phyloP scores from a whole-genome alignment of 352 stramenopile species.

The Pelagophyceae sp. region DNA sequence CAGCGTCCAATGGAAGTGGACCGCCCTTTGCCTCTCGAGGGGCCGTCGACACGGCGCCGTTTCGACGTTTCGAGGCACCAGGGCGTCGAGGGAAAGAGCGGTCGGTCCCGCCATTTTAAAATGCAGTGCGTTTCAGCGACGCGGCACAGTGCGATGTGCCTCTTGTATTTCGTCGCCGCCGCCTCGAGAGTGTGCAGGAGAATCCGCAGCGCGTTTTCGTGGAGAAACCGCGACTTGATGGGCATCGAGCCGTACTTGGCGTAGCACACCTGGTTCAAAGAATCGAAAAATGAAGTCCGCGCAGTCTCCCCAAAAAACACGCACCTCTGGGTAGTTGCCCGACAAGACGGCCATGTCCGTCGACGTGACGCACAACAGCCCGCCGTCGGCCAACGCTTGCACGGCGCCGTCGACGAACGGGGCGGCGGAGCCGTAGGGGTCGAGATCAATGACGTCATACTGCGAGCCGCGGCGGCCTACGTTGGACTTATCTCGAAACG shows the following conservation, averaged over 20 bases:
- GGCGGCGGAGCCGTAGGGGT: slow-evolving; percentile 95
- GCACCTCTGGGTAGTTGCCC: slow-evolving; percentile 63
- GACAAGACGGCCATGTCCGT: slow-evolving; percentile 90
- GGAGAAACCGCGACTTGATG: slow-evolving; percentile 62
- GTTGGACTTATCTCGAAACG: too few relatives aligned
- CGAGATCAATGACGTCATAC: slow-evolving; percentile 98
- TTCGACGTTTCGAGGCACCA: too few relatives aligned
- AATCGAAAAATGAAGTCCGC: too few relatives aligned
- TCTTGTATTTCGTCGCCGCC: slow-evolving; percentile 23
- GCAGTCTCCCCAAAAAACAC: too few relatives aligned
- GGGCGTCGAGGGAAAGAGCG: too few relatives aligned
- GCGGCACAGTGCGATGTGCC: too few relatives aligned
- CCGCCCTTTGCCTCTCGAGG: too few relatives aligned
- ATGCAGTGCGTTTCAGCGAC: too few relatives aligned
- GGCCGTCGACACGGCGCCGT: too few relatives aligned
- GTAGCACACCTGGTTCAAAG: too few relatives aligned
- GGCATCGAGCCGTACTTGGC: slow-evolving; percentile 66
- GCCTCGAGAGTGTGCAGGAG: slow-evolving; percentile 89
- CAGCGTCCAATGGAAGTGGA: too few relatives aligned
- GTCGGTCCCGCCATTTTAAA: too few relatives aligned
- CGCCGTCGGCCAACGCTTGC: slow-evolving; percentile 82
- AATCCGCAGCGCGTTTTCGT: slow-evolving; percentile 76
- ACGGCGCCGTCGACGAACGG: slow-evolving; percentile 96
- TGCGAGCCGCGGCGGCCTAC: not conserved
- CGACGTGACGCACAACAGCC: slow-evolving; percentile 96